phyloP scores from a whole-genome alignment of 2,329 filamentous ascomycete genomes.

The Penicillium occitanis region DNA sequence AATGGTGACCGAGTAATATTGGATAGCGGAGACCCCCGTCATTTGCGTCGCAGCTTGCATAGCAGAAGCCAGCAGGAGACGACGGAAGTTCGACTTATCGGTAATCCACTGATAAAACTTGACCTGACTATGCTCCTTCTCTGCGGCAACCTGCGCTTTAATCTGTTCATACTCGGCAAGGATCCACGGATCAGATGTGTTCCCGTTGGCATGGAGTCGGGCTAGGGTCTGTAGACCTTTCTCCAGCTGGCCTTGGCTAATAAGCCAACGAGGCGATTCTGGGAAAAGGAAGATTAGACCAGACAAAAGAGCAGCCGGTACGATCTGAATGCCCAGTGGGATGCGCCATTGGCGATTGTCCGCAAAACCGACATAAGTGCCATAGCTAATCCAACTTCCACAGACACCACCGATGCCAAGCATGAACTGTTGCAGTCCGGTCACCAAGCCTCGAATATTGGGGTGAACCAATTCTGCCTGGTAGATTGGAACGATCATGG shows the following conservation, averaged over 20 bases:
- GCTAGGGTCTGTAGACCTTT: not conserved
- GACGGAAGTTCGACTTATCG: slow-evolving; percentile 25
- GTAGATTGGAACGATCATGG: slow-evolving; percentile 14
- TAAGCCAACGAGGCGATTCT: not conserved
- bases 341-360: not conserved
- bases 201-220: not conserved
- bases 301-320: not conserved
- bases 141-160: not conserved
- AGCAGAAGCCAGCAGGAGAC: slow-evolving; percentile 28
- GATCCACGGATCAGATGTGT: not conserved
- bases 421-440: slow-evolving; percentile 12
- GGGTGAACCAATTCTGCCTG: slow-evolving; percentile 9
- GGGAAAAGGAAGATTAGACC: not conserved
- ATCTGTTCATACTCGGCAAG: not conserved
- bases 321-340: not conserved
- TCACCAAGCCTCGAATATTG: slow-evolving; percentile 2
- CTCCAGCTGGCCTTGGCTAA: not conserved
- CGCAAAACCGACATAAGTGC: not conserved
- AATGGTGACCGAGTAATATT: slow-evolving; percentile 30
- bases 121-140: not conserved
- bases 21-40: slow-evolving; percentile 32
- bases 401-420: not conserved
- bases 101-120: not conserved
- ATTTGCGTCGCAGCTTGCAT: slow-evolving; percentile 32
- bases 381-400: not conserved